These are phyloP conservation scores for Cystobasidium slooffiae DNA, from an alignment of 1,284 basidiomycete species.

Conservation along the genomic window DNA sequence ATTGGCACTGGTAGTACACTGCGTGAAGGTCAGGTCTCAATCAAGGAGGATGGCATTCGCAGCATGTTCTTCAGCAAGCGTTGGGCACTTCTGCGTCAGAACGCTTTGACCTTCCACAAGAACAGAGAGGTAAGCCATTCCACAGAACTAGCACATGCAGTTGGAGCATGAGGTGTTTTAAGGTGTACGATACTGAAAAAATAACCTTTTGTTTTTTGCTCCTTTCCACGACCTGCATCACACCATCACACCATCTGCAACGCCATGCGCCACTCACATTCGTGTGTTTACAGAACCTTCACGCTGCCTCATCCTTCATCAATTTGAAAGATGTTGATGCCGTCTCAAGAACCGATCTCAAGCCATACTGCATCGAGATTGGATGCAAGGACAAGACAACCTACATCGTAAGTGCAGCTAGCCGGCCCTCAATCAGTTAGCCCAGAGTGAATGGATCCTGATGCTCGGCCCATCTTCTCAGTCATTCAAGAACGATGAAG, in stretches of 20 bases:
- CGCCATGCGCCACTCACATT: no score
- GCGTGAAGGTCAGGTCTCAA: conserved; percentile 70
- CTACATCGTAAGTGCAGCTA: conserved; percentile 58
- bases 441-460: conserved; percentile 52
- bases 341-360: conserved; percentile 87
- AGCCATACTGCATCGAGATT: conserved; percentile 85
- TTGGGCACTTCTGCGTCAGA: conserved; percentile 84
- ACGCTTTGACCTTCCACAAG: conserved; percentile 83
- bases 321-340: conserved; percentile 77
- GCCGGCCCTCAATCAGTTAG: conserved; percentile 49
- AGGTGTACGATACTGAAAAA: no score
- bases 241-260: not conserved
- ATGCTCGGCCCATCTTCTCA: conserved; percentile 60
- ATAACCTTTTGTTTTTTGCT: not conserved
- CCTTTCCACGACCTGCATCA: not conserved
- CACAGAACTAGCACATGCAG: no score
- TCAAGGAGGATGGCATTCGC: conserved; percentile 88
- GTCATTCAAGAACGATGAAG: conserved; percentile 88
- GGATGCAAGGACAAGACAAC: conserved; percentile 76
- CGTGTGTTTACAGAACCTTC: conserved; percentile 62
- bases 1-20: conserved; percentile 53
- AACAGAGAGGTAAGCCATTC: conserved; percentile 67
- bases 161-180: no score
- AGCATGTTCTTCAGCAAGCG: conserved; percentile 92
- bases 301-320: conserved; percentile 68